Percentiles rank a stretch among this genome's conserved stretches.
phyloP scores from a whole-genome alignment of 345 rosid genomes.

The Tarenaya hassleriana region DNA sequence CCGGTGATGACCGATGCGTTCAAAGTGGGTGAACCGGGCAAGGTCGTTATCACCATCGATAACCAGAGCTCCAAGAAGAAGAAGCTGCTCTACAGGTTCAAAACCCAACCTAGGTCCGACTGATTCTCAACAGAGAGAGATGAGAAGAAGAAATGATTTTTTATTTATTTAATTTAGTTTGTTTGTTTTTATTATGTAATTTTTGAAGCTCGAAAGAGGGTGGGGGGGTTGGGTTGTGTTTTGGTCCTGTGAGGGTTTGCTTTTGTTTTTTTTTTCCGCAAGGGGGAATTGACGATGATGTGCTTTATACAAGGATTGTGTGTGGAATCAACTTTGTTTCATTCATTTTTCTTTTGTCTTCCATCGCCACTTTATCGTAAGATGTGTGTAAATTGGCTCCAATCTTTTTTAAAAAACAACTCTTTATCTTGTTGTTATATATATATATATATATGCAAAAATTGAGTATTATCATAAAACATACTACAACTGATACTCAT shows the following conservation, averaged over 20 bases:
- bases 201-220: too few relatives aligned
- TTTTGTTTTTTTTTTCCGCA: too few relatives aligned
- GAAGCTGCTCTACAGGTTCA: constrained; percentile 79
- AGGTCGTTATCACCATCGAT: constrained; percentile 60
- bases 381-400: constrained; percentile 1
- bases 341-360: too few relatives aligned
- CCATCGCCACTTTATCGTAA: constrained; percentile 1
- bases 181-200: constrained; percentile 12
- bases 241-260: too few relatives aligned
- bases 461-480: too few relatives aligned
- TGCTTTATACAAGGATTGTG: constrained; percentile 6
- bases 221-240: too few relatives aligned
- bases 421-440: too few relatives aligned
- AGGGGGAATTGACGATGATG: too few relatives aligned
- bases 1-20: constrained; percentile 52
- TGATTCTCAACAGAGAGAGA: constrained; percentile 1
- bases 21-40: constrained; percentile 61
- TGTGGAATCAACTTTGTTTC: constrained; percentile 8
- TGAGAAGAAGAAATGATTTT: constrained; percentile 2
- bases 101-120: constrained; percentile 34
- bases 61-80: constrained; percentile 73
- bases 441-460: too few relatives aligned
- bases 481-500: too few relatives aligned
- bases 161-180: constrained; percentile 19
- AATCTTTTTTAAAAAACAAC: constrained; percentile 1